A percentile compares a stretch with the other conserved stretches of the same genome.
These are phyloP conservation scores for Laguncularia racemosa DNA, from an alignment of 345 rosid species.

Conservation along the genomic window DNA sequence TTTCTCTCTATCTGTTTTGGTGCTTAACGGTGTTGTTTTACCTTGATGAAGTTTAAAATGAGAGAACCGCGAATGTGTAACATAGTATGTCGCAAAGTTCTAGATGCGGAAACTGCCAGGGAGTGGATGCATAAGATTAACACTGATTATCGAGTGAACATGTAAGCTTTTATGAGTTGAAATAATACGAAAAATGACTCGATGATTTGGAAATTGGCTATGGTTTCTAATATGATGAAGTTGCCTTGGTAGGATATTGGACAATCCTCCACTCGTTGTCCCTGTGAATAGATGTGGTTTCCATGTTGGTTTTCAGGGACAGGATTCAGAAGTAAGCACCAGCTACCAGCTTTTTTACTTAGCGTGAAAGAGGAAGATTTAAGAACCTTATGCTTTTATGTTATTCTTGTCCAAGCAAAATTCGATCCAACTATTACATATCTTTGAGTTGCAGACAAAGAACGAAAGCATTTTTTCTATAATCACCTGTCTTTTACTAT, in stretches of 20 bases:
- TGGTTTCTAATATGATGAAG: neutral
- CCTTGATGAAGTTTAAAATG: conserved; percentile 72
- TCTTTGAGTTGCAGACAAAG: conserved; percentile 50
- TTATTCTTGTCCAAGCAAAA: neutral
- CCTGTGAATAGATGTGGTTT: conserved; percentile 49
- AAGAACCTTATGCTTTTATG: neutral
- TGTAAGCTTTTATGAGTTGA: conserved; percentile 25
- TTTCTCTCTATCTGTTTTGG: no score
- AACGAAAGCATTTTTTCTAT: conserved; percentile 73
- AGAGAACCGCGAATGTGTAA: conserved; percentile 66
- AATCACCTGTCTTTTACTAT: conserved; percentile 74
- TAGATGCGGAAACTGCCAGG: conserved; percentile 48
- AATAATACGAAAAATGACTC: neutral
- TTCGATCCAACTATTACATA: neutral
- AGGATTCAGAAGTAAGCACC: conserved; percentile 55
- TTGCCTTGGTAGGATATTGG: conserved; percentile 50
- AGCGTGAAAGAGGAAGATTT: neutral
- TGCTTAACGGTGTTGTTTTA: conserved; percentile 3
- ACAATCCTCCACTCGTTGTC: conserved; percentile 69
- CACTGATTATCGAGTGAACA: conserved; percentile 81
- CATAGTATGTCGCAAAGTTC: conserved; percentile 42
- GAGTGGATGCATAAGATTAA: conserved; percentile 73
- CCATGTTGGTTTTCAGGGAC: conserved; percentile 56
- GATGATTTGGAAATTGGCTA: no score
- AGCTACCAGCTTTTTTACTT: neutral